These are phyloP conservation scores for Posidonia australis DNA, from an alignment of 106 monocot genomes.

Conservation along the genomic window DNA sequence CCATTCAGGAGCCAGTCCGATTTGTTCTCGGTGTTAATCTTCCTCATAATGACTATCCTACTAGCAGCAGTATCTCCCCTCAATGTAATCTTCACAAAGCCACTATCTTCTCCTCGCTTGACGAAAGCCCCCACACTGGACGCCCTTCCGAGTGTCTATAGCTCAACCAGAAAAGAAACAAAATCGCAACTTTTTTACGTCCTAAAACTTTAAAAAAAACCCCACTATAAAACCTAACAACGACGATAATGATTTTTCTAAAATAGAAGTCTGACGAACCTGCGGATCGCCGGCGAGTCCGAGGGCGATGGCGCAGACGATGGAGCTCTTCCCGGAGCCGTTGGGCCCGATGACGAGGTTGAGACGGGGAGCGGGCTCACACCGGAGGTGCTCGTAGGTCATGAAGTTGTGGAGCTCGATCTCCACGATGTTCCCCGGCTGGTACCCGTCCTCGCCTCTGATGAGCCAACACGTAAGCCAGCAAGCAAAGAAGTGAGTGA, in stretches of 20 bases:
- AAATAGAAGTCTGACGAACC: slow-evolving; percentile 15
- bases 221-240: background rate
- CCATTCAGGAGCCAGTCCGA: slow-evolving; percentile 95
- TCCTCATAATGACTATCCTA: slow-evolving; percentile 47
- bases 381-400: slow-evolving; percentile 89
- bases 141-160: slow-evolving; percentile 88
- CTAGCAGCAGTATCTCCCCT: slow-evolving; percentile 39
- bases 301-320: slow-evolving; percentile 94
- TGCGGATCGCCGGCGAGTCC: slow-evolving; percentile 91
- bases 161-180: background rate
- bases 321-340: slow-evolving; percentile 94
- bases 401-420: slow-evolving; percentile 96
- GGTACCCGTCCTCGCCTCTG: slow-evolving; percentile 73
- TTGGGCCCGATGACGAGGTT: slow-evolving; percentile 95
- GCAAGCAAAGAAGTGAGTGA: no score
- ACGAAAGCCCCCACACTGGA: slow-evolving; percentile 90
- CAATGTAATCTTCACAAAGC: slow-evolving; percentile 55
- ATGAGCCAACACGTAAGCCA: no score
- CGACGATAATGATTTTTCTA: no score
- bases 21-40: slow-evolving; percentile 71
- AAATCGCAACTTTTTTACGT: background rate
- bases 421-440: slow-evolving; percentile 93
- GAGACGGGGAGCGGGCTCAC: slow-evolving; percentile 81
- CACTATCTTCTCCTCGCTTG: slow-evolving; percentile 79
- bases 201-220: no score